These are phyloP conservation scores for Termitomyces sp. DNA, from an alignment of 768 basidiomycete species.

Conservation along the genomic window DNA sequence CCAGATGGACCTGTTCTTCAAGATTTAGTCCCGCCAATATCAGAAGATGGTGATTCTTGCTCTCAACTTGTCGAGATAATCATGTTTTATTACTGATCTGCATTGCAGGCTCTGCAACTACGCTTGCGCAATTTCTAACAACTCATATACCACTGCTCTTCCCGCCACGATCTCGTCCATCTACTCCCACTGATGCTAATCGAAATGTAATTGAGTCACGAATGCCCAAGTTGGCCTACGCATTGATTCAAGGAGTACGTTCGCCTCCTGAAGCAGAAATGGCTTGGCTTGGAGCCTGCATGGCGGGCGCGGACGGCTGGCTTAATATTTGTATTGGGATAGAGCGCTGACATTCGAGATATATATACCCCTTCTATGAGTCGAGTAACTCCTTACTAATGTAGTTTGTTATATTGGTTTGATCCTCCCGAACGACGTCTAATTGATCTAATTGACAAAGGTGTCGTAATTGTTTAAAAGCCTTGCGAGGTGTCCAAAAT, in stretches of 20 bases:
- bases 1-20: slow-evolving; percentile 89
- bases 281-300: slow-evolving; percentile 90
- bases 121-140: slow-evolving; percentile 63
- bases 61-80: background rate
- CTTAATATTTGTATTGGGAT: slow-evolving; percentile 82
- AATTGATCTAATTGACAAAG: background rate
- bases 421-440: background rate
- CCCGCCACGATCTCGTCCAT: slow-evolving; percentile 43
- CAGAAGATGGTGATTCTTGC: slow-evolving; percentile 58
- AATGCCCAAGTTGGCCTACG: slow-evolving; percentile 58
- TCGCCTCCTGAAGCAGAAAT: slow-evolving; percentile 84
- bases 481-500: background rate
- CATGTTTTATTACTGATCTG: background rate
- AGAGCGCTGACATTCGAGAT: background rate
- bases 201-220: slow-evolving; percentile 29
- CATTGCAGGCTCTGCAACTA: slow-evolving; percentile 59
- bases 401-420: background rate
- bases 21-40: slow-evolving; percentile 77
- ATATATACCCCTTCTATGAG: slow-evolving; percentile 3
- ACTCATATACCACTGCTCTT: slow-evolving; percentile 79
- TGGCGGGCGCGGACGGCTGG: slow-evolving; percentile 95
- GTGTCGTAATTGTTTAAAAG: background rate
- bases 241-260: slow-evolving; percentile 80
- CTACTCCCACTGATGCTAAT: slow-evolving; percentile 36
- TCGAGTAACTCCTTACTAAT: background rate